phyloP scores from a whole-genome alignment of 768 basidiomycete species.

The Suillus cothurnatus region DNA sequence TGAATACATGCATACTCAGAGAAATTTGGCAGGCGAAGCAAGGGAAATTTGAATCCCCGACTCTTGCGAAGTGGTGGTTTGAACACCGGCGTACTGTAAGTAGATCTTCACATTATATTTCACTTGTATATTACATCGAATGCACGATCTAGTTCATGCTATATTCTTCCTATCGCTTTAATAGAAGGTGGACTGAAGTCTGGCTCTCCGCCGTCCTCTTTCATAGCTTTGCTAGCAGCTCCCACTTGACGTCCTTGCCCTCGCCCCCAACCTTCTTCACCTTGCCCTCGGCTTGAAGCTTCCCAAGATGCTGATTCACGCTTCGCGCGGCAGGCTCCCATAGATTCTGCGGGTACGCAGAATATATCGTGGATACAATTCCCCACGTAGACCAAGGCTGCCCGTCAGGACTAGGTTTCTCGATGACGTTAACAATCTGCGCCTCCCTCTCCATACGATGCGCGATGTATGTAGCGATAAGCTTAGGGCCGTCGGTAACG shows the following conservation, averaged over 20 bases:
- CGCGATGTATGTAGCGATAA: conserved; percentile 71
- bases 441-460: conserved; percentile 83
- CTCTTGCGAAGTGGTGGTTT: too few species aligned
- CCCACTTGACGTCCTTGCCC: conserved; percentile 54
- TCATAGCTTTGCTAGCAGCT: conserved; percentile 21
- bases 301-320: conserved; percentile 70
- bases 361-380: conserved; percentile 69
- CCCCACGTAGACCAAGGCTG: conserved; percentile 62
- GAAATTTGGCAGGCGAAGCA: too few species aligned
- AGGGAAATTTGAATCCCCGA: too few species aligned
- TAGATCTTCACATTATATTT: conserved; percentile 7
- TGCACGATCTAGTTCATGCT: conserved; percentile 6
- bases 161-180: neutral
- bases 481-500: conserved; percentile 58
- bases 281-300: conserved; percentile 65
- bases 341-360: conserved; percentile 66
- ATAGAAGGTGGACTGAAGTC: neutral
- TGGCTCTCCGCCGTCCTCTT: neutral
- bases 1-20: too few species aligned
- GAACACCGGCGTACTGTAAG: too few species aligned
- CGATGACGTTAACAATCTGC: conserved; percentile 65
- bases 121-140: conserved; percentile 8
- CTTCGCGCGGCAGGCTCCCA: conserved; percentile 72
- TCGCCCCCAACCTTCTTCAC: conserved; percentile 56
- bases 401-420: conserved; percentile 34